Conservation (phyloP, 176 grass and related monocot species). For the Phragmites australis region DNA sequence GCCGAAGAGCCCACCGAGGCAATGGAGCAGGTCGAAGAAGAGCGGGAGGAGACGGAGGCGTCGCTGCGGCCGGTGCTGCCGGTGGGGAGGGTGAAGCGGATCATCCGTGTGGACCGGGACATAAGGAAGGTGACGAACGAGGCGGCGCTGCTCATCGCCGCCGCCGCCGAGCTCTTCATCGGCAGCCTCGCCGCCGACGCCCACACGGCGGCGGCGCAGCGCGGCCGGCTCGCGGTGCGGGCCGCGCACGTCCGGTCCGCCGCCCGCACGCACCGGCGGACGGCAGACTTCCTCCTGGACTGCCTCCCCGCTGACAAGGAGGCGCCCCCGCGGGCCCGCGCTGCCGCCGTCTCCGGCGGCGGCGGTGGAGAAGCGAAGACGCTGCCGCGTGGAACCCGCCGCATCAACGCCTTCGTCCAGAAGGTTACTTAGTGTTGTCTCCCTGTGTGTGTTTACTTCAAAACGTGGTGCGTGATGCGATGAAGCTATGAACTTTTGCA, state of each 20-base stretch:
- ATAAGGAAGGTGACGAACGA: constrained; percentile 82
- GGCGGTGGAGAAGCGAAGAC: constrained; percentile 31
- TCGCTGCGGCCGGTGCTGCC: constrained; percentile 51
- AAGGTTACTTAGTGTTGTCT: constrained; percentile 45
- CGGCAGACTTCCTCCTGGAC: constrained; percentile 78
- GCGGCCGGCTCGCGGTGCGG: constrained; percentile 51
- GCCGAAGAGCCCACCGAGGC: not conserved
- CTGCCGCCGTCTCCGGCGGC: not conserved
- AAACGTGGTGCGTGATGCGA: not conserved
- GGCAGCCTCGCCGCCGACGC: constrained; percentile 54
- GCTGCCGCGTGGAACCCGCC: constrained; percentile 68
- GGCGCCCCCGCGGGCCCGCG: constrained; percentile 11
- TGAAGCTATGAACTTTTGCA: constrained; percentile 34
- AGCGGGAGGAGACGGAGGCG: not conserved
- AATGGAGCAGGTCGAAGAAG: not conserved
- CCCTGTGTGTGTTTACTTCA: not conserved
- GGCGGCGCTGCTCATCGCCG: constrained; percentile 67
- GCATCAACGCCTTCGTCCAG: constrained; percentile 83
- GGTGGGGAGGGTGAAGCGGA: constrained; percentile 74
- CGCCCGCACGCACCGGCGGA: constrained; percentile 60
- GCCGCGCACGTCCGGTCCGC: constrained; percentile 60
- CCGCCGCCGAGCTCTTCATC: constrained; percentile 80
- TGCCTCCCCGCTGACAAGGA: constrained; percentile 54
- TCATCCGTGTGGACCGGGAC: constrained; percentile 79
- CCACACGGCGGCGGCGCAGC: constrained; percentile 34